Conservation (phyloP, 2,329 filamentous ascomycete species). For the Peltaster fructicola region DNA sequence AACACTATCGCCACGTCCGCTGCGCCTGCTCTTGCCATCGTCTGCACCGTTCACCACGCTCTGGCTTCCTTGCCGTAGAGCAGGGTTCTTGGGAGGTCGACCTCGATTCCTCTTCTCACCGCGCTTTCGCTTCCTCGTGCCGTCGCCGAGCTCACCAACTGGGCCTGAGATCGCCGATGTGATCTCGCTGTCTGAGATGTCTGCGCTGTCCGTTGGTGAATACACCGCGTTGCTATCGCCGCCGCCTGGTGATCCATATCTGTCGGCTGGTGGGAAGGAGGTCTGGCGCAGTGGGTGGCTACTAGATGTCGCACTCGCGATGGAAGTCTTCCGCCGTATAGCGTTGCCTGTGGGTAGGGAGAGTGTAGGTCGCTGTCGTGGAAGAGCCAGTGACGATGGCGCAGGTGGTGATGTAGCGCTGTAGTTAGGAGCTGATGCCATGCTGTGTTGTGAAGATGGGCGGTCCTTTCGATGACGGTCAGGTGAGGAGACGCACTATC, state of each 20-base stretch:
- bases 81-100: conserved; percentile 8
- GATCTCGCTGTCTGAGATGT: conserved; percentile 20
- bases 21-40: conserved; percentile 7
- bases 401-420: conserved; percentile 11
- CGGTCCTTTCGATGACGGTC: too few relatives aligned
- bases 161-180: conserved; percentile 12
- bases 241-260: too few relatives aligned
- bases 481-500: too few relatives aligned
- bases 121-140: conserved; percentile 12
- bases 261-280: conserved; percentile 48
- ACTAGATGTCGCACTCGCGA: conserved; percentile 35
- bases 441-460: conserved; percentile 2
- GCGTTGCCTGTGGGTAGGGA: conserved; percentile 29
- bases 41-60: conserved; percentile 19
- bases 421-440: conserved; percentile 10
- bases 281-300: conserved; percentile 62
- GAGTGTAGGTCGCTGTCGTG: conserved; percentile 45
- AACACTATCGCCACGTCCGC: conserved; percentile 19
- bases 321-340: conserved; percentile 56
- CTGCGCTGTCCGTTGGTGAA: conserved; percentile 13
- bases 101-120: conserved; percentile 13
- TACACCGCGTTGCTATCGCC: conserved; percentile 5
- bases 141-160: conserved; percentile 23
- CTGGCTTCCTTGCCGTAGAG: conserved; percentile 7
- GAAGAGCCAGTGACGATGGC: conserved; percentile 9